Conservation (phyloP, 345 rosid genomes). For the Sonneratia alba region DNA sequence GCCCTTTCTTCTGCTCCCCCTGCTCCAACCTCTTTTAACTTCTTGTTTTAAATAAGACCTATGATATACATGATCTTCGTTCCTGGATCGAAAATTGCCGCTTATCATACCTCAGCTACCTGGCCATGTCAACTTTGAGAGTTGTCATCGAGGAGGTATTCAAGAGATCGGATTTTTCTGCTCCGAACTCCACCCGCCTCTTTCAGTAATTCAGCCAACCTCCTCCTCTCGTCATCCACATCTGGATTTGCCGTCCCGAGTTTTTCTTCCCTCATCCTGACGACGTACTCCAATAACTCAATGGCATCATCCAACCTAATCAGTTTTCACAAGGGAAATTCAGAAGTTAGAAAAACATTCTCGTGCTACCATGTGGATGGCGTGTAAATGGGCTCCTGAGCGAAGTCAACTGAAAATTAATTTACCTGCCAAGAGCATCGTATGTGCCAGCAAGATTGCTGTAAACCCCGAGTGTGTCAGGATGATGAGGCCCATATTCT, state of each 20-base stretch:
- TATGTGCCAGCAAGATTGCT: conserved; percentile 94
- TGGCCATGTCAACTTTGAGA: conserved; percentile 20
- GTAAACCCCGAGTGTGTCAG: conserved; percentile 85
- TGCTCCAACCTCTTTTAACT: conserved; percentile 8
- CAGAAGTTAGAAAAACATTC: background rate
- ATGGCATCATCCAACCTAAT: conserved; percentile 84
- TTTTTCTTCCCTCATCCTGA: conserved; percentile 71
- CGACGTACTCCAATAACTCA: conserved; percentile 53
- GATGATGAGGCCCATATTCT: conserved; percentile 73
- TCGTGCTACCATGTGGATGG: background rate
- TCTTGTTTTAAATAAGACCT: conserved; percentile 18
- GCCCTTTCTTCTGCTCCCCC: conserved; percentile 7
- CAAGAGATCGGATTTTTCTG: conserved; percentile 64
- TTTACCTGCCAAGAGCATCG: conserved; percentile 85
- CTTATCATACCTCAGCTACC: conserved; percentile 25
- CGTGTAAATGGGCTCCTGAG: background rate
- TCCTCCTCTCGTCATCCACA: conserved; percentile 80
- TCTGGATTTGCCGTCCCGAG: conserved; percentile 89
- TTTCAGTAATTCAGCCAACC: conserved; percentile 64
- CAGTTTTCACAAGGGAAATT: background rate
- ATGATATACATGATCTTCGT: conserved; percentile 22
- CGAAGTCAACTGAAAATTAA: conserved; percentile 4
- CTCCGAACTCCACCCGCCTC: conserved; percentile 68
- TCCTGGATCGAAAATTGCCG: conserved; percentile 10
- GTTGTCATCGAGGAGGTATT: conserved; percentile 65